Evolutionary conservation across 192 early-diverging fungal species (phyloP), one percentile per base, ranked within the genome.

Genomic region (Martensiomyces pterosporus): DNA sequence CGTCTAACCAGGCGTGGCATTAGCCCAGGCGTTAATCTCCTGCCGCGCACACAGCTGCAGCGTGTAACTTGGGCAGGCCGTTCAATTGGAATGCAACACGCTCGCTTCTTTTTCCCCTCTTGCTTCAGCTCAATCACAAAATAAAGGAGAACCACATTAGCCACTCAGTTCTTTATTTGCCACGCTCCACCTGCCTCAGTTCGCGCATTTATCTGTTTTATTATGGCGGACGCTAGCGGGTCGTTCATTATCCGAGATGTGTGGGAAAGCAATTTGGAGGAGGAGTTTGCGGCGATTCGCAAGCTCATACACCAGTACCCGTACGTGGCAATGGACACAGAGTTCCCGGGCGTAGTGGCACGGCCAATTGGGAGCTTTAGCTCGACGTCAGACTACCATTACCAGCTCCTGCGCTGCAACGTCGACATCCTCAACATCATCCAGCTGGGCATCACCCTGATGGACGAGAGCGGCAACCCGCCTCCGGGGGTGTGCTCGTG

Each of bases 291-390:
- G 26, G 67, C 83, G 39, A 75, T 99, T 36, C 87, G 94, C 25
- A 83, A 87, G 55, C 72, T 94, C 29, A 86, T 97, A 24, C 89
- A 92, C 61, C 69, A 83, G 44, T 99, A 93, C 71, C 91, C 88
- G 24, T 99, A 91, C 72, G 75, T 99, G 4, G 84, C 97, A 19
- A 99, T 99, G 97, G 96, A 99, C 74, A 99, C 94, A 9, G 97
- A 99, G 71, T 99, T 99, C 54, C 97, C 97, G 32, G 97, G 97
- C 24, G 93, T 99, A 3, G 97, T 99, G 24, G 94, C 92, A 19
- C 67, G 93, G 45, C 97, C 97, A n/a, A 97, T 99, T 43, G 97
- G 97, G 32, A 91, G 81, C 57, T 99, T 99, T 64, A 79, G 77
- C 43, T 92, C 91, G 17, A 86, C 90, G n/a, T 85, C 92, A 1